Base-by-base conservation (phyloP, 257 asterid genomes). In the Cynanchum wilfordii region DNA sequence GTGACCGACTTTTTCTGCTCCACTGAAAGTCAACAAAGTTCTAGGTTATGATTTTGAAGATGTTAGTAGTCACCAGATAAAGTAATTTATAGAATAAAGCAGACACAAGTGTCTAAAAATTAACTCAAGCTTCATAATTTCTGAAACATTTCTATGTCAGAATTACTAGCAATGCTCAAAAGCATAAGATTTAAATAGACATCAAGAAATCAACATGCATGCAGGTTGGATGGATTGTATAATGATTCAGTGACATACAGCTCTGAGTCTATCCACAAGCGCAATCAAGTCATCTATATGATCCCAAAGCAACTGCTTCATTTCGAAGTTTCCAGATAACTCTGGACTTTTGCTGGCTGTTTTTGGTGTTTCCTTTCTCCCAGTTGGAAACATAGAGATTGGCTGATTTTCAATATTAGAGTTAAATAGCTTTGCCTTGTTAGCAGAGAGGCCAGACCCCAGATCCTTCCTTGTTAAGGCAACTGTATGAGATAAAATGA, bases 1-100 rank as follows among this genome's bases (percentile, higher is more conserved):
- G 78, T 78, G 83, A 67, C 73, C 96, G 89, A 77, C 98, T 87
- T 87, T 88, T 93, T 79, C 82, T 86, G 92, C 89, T 89, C 98
- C 98, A 93, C 98, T 93, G 88, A 66, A 75, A 25, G 50, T 65
- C 72, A 81, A 81, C 40, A 72, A 24, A 33, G 2, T 49, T 42
- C 25, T 68, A 24, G 56, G 11, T 69, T 36, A 69, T 25, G 58
- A 44, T 47, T 56, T 24, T 16, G 33, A 62, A 40, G n/a, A 56
- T 69, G 52, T 29, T 11, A 70, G 51, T 11, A 42, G 16, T 40
- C 47, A 57, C 58, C 40, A 63, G 49, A 25, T 68, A 75, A 76
- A 49, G 9, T 50, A 7, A 38, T 9, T 33, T 16, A 30, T 20
- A 16, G 25, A 12, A 24, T 45, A 27, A 52, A 44, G 16, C 19